phyloP scores from a whole-genome alignment of 1,284 basidiomycete species.

The Fistulinella cinereoalba region DNA sequence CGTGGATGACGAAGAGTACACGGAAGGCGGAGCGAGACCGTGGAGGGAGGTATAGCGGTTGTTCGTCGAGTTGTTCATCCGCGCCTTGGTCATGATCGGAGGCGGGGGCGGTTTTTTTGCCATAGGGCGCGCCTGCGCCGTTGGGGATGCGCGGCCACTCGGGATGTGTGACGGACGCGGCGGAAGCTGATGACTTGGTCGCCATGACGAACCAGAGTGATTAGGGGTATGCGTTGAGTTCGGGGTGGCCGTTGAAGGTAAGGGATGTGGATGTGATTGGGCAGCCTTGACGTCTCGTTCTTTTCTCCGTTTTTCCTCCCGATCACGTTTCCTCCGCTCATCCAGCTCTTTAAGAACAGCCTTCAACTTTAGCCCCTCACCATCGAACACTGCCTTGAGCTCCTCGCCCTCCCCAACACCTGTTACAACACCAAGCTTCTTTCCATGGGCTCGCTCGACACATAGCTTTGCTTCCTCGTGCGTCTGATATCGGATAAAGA shows the following conservation, averaged over 20 bases:
- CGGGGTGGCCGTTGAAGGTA: constrained; percentile 23
- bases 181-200: constrained; percentile 30
- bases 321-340: constrained; percentile 48
- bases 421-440: constrained; percentile 39
- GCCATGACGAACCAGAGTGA: constrained; percentile 15
- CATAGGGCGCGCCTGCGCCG: constrained; percentile 32
- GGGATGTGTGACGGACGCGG: constrained; percentile 28
- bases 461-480: constrained; percentile 65
- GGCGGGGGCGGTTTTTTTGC: constrained; percentile 28
- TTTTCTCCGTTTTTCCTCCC: constrained; percentile 46
- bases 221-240: constrained; percentile 30
- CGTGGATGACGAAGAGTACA: constrained; percentile 30
- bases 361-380: constrained; percentile 54
- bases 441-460: constrained; percentile 58
- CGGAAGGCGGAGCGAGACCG: constrained; percentile 12
- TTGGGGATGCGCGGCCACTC: constrained; percentile 30
- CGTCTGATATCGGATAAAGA: constrained; percentile 66
- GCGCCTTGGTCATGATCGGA: constrained; percentile 22
- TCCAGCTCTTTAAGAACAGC: constrained; percentile 62
- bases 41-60: constrained; percentile 22
- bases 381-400: constrained; percentile 61
- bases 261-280: constrained; percentile 15
- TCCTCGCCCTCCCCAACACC: constrained; percentile 42
- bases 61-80: constrained; percentile 26
- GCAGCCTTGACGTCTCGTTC: constrained; percentile 34